Base-by-base conservation (phyloP, 768 basidiomycete species). In the Russula sp. region DNA sequence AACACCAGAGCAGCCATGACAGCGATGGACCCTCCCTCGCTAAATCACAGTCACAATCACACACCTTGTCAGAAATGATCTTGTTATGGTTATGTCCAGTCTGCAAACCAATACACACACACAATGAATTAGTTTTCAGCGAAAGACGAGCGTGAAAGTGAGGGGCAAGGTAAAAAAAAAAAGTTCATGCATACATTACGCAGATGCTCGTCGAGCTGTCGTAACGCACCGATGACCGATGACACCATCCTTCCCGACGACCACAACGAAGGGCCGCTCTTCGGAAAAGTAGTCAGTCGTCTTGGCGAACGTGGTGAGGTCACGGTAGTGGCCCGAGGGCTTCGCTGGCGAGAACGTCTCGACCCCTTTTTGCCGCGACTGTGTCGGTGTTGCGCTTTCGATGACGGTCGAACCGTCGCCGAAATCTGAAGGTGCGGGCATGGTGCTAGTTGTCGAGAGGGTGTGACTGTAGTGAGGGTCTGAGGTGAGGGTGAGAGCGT, bases 201-300 rank as follows among this genome's bases (percentile, higher is more conserved):
- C 22, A 93, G 79, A 71, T 90, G 84, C 50, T 60, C 59, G 69
- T 93, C 86, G 46, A 92, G 82, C 71, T 84, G 85, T 72, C 88
- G 79, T 42, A 93, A 73, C 10, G 92, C 92, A 34, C 74, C 80
- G 63, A 87, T 81, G 34, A 92, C 71, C n/a, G n/a, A n/a, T n/a
- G n/a, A n/a, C n/a, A 51, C 90, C 89, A n/a, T 80, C 80, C 70
- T 82, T 84, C 18, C 79, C 80, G 61, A 92, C 89, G 2, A 77
- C 79, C 53, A 92, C 79, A 68, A 90, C 87, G 78, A 90, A 92
- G 0, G 86, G 85, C 49, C 87, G 76, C 32, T 86, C 82, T 62
- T 83, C 79, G 7, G 83, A 68, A 56, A 72, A 68, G 57, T 70
- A 71, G 51, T 73, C 66, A 1, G 38, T 5, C n/a, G 34, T 61